Conservation (phyloP, 176 grass and related monocot species). For the Aegilops longissima region DNA sequence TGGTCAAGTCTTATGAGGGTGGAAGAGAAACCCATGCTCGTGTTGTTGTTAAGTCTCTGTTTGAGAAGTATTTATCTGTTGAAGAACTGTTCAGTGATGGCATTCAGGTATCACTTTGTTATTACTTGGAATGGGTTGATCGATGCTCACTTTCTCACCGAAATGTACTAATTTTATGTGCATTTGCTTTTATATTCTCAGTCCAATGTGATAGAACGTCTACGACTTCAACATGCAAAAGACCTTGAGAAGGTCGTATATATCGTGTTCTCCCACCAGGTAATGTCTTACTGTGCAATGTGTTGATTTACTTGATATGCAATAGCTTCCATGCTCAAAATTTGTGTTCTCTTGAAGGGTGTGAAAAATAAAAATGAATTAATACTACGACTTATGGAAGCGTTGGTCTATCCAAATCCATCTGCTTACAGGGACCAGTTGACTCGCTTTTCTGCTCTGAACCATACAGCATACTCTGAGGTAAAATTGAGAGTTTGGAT, state of each 20-base stretch:
- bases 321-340: constrained; percentile 25
- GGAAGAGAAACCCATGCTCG: constrained; percentile 93
- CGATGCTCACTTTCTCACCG: background rate
- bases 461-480: constrained; percentile 84
- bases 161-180: constrained; percentile 33
- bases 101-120: constrained; percentile 65
- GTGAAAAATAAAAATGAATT: constrained; percentile 94
- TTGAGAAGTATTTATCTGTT: constrained; percentile 90
- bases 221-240: constrained; percentile 95
- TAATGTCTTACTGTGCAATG: constrained; percentile 33
- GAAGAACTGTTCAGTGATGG: constrained; percentile 95
- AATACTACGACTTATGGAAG: constrained; percentile 95
- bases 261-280: constrained; percentile 94
- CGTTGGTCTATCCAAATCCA: constrained; percentile 94
- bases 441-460: constrained; percentile 92
- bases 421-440: constrained; percentile 88
- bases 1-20: constrained; percentile 97
- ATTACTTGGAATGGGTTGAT: background rate
- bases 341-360: constrained; percentile 61
- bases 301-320: constrained; percentile 23
- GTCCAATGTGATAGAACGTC: constrained; percentile 96
- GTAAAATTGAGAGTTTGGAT: constrained; percentile 55
- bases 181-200: constrained; percentile 47
- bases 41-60: constrained; percentile 86
- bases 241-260: constrained; percentile 85